Evolutionary conservation across 1,284 basidiomycete species (phyloP).

Genomic region (Porodaedalea pini): DNA sequence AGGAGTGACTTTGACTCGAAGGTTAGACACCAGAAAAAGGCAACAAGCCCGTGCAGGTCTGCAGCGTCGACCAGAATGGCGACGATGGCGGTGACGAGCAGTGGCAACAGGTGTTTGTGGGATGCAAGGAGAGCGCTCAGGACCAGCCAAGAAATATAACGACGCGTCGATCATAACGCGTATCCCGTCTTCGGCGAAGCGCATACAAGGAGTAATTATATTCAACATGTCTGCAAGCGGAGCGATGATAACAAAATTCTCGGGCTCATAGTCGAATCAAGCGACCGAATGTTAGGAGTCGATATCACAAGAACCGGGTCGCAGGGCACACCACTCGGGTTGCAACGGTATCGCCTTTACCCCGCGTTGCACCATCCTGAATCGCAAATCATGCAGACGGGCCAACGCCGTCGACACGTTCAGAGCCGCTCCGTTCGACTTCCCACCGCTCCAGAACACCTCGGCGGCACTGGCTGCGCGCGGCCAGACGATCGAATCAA

Average conservation of each 20-base stretch:
- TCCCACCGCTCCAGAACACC: constrained; percentile 47
- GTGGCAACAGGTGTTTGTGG: background rate
- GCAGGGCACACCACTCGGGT: constrained; percentile 69
- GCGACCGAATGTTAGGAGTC: background rate
- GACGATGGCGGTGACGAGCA: no score
- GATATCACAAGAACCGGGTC: constrained; percentile 51
- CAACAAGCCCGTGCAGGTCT: no score
- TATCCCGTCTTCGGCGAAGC: constrained; percentile 8
- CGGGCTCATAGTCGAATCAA: background rate
- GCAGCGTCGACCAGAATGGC: no score
- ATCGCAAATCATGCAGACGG: constrained; percentile 60
- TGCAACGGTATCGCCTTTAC: constrained; percentile 59
- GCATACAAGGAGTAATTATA: constrained; percentile 5
- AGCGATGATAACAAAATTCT: background rate
- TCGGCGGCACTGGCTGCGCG: constrained; percentile 46
- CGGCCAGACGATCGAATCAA: constrained; percentile 46
- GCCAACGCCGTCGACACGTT: constrained; percentile 47
- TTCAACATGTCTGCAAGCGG: background rate
- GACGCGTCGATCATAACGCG: constrained; percentile 6
- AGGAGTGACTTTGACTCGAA: no score
- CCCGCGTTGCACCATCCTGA: constrained; percentile 59
- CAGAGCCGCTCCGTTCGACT: constrained; percentile 23
- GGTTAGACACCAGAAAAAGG: no score
- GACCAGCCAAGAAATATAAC: background rate
- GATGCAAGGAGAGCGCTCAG: background rate